phyloP scores from a whole-genome alignment of 2,329 filamentous ascomycete genomes.

The Grosmannia penicillata region DNA sequence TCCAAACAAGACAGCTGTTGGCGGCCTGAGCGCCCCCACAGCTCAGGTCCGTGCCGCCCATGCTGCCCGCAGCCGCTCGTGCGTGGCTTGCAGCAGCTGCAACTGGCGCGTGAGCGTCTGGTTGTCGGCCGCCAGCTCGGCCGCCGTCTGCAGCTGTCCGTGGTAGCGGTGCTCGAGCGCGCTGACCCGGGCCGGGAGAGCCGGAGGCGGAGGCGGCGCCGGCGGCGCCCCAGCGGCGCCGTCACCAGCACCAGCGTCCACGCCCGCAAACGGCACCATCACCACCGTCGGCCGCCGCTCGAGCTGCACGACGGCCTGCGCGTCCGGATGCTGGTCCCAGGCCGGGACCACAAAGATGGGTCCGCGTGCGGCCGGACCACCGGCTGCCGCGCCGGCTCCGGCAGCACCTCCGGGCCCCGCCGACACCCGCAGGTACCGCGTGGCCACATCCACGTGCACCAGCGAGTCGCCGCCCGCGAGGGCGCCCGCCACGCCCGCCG shows the following conservation, averaged over 20 bases:
- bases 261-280: slow-evolving; percentile 13
- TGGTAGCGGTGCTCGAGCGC: slow-evolving; percentile 17
- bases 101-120: slow-evolving; percentile 1
- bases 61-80: neutral
- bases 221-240: slow-evolving; percentile 7
- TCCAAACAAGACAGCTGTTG: no score
- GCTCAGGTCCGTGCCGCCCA: no score
- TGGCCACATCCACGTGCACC: slow-evolving; percentile 30
- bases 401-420: neutral
- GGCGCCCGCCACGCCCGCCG: slow-evolving; percentile 21
- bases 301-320: slow-evolving; percentile 26
- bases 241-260: neutral
- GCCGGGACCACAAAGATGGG: slow-evolving; percentile 40
- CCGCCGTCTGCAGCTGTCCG: slow-evolving; percentile 4
- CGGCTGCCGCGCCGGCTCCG: neutral
- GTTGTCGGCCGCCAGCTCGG: slow-evolving; percentile 3
- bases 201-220: neutral
- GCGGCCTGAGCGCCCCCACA: no score
- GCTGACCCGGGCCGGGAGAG: slow-evolving; percentile 14
- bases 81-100: slow-evolving; percentile 5
- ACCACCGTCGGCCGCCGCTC: slow-evolving; percentile 28
- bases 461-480: slow-evolving; percentile 18
- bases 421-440: slow-evolving; percentile 33
- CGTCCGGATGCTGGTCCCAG: slow-evolving; percentile 28
- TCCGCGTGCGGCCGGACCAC: slow-evolving; percentile 9